Conservation (phyloP, 805 yeast genomes). For the Grigorovia humatica region DNA sequence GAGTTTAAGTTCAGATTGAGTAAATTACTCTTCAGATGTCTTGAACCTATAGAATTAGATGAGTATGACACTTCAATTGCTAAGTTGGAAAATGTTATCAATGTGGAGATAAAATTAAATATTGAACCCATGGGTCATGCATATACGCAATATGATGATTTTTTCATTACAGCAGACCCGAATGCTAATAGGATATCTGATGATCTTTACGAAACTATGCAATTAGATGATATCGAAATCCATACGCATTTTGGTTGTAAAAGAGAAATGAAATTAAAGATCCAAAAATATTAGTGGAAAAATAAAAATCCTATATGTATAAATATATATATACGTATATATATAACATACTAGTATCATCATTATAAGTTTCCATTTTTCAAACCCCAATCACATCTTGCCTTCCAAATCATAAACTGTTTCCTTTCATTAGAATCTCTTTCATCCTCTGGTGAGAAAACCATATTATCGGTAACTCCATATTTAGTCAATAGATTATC, state of each 20-base stretch:
- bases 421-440: slow-evolving; percentile 23
- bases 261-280: neutral
- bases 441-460: slow-evolving; percentile 9
- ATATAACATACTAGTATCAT: neutral
- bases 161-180: neutral
- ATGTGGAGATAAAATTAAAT: neutral
- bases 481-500: slow-evolving; percentile 24
- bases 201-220: neutral
- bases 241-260: neutral
- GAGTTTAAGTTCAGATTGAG: neutral
- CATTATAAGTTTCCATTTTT: neutral
- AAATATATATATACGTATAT: neutral
- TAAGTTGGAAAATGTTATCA: neutral
- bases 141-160: neutral
- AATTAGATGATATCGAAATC: neutral
- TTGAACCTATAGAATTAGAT: neutral
- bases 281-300: neutral
- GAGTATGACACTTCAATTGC: neutral
- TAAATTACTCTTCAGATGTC: neutral
- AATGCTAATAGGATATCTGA: neutral
- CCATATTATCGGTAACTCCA: slow-evolving; percentile 15
- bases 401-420: slow-evolving; percentile 42
- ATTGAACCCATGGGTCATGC: neutral
- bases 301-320: neutral
- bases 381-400: slow-evolving; percentile 30